phyloP scores from a whole-genome alignment of 2,329 filamentous ascomycete genomes.

The Acrodontium crateriforme region DNA sequence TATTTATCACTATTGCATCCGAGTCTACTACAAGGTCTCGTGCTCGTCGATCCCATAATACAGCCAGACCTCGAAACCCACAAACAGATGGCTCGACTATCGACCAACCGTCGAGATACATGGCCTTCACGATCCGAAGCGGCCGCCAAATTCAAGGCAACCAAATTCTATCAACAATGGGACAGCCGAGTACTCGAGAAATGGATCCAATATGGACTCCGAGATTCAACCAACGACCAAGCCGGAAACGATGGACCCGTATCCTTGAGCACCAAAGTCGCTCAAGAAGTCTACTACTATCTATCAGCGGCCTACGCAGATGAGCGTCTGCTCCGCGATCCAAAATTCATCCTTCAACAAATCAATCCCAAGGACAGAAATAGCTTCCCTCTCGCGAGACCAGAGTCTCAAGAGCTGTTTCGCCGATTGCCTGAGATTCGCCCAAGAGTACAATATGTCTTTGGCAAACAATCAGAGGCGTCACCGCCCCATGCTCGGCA shows the following conservation, averaged over 20 bases:
- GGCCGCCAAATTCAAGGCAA: slow-evolving; percentile 49
- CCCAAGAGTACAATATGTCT: slow-evolving; percentile 2
- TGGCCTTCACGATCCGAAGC: slow-evolving; percentile 70
- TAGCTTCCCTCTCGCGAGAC: slow-evolving; percentile 1
- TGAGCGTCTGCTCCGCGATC: slow-evolving; percentile 1
- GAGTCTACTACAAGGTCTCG: slow-evolving; percentile 55
- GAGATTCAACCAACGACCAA: slow-evolving; percentile 29
- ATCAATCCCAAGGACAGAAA: slow-evolving; percentile 1
- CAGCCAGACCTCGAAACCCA: slow-evolving; percentile 33
- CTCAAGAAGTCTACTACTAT: slow-evolving; percentile 77
- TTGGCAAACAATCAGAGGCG: slow-evolving; percentile 1
- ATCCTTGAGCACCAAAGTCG: slow-evolving; percentile 67
- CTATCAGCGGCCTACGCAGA: slow-evolving; percentile 36
- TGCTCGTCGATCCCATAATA: slow-evolving; percentile 78
- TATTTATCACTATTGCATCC: slow-evolving; percentile 64
- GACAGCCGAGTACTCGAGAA: slow-evolving; percentile 63
- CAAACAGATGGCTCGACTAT: slow-evolving; percentile 33
- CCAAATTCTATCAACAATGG: slow-evolving; percentile 70
- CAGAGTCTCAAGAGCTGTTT: slow-evolving; percentile 1
- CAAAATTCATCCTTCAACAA: not conserved
- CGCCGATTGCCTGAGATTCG: slow-evolving; percentile 1
- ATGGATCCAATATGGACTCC: slow-evolving; percentile 62
- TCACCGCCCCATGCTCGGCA: not conserved
- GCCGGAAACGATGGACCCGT: slow-evolving; percentile 33
- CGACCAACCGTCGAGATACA: slow-evolving; percentile 58